Evolutionary conservation across 345 rosid species (phyloP).

Genomic region (Lagerstroemia speciosa): DNA sequence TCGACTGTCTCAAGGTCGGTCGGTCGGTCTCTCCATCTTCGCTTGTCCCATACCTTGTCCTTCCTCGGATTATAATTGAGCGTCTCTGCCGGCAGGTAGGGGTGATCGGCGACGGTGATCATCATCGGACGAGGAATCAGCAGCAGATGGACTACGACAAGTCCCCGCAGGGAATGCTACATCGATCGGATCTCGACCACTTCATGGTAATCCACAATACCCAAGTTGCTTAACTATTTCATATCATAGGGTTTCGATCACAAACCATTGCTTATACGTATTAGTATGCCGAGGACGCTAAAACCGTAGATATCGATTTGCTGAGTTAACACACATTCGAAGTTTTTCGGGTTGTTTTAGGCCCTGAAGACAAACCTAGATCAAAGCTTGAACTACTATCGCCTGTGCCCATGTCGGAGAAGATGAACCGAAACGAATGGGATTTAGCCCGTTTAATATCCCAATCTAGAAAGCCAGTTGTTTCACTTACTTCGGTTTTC

Average conservation of each 20-base stretch:
- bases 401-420: background rate
- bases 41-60: too few species aligned
- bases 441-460: background rate
- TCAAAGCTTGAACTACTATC: background rate
- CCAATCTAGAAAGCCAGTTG: background rate
- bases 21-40: constrained; percentile 9
- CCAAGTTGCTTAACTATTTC: too few species aligned
- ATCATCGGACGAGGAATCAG: background rate
- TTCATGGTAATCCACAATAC: constrained; percentile 31
- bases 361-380: background rate
- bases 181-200: constrained; percentile 32
- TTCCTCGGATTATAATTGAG: too few species aligned
- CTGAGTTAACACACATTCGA: background rate
- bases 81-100: background rate
- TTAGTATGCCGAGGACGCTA: background rate
- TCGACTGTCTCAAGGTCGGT: constrained; percentile 51
- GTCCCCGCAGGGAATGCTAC: constrained; percentile 15
- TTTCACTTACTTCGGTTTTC: background rate
- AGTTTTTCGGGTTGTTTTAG: background rate
- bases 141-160: constrained; percentile 2
- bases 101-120: background rate
- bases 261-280: too few species aligned
- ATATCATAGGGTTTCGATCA: background rate
- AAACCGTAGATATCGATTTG: background rate
- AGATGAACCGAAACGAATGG: background rate